Base-by-base conservation (phyloP, 2,329 filamentous ascomycete species). In the Talaromyces sp. region DNA sequence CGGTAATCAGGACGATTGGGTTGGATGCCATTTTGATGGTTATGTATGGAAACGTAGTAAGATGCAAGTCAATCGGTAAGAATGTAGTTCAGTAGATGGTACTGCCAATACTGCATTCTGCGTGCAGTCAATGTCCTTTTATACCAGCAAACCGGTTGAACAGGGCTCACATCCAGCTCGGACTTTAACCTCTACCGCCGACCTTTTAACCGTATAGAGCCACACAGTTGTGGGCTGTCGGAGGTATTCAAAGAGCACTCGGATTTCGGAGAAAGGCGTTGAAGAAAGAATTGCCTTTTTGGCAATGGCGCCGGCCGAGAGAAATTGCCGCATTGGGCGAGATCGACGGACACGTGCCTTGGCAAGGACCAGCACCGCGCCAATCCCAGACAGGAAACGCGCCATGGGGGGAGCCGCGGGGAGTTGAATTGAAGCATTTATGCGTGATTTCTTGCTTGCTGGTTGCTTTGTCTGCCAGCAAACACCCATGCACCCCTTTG, bases 1-100 rank as follows among this genome's bases (percentile, higher is more conserved):
- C 85, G 1, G 85, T 87, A 63, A 87, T 80, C 50, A 87, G 70
- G n/a, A 86, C 69, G 62, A 52, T n/a, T 29, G 14, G 49, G 26
- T 29, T 52, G 14, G 49, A 52, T 52, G 49, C 49, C 49, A 52
- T 52, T 21, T 50, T 26, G 11, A 13, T 52, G 27, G 26, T 29
- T 9, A 29, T 6, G 9, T 52, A 10, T 21, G 13, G 31, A 52
- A 19, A 29, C 29, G 26, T 14, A 51, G 14, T 32, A 32, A 3
- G 32, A 35, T 14, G 32, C 13, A 35, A 14, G 32, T 35, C 14
- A 35, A 14, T 35, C 14, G 32, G 13, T n/a, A 1, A 27, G 49
- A 52, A 50, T 27, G 14, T 29, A 29, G 49, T 24, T 1, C n/a
- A 38, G 35, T 17, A n/a, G 35, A n/a, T 24, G 19, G 13, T 46